Conservation (phyloP, 148 eudicot genomes). For the Chenopodium quinoa region DNA sequence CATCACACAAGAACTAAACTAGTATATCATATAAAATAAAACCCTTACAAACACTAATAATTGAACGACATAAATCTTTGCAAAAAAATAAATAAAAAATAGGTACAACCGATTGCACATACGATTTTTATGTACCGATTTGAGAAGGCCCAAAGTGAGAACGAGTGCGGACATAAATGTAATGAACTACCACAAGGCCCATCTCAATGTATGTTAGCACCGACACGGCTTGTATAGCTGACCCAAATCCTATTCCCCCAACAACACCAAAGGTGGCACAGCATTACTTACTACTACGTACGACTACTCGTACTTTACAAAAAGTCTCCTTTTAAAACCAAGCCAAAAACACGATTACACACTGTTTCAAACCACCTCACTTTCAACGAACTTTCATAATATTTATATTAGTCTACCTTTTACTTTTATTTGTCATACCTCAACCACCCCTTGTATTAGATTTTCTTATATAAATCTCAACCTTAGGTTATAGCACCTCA, state of each 20-base stretch:
- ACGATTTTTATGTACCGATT: too few relatives aligned
- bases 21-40: too few relatives aligned
- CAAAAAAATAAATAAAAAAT: too few relatives aligned
- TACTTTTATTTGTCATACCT: background rate
- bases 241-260: background rate
- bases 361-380: background rate
- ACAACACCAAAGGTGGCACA: background rate
- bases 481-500: background rate
- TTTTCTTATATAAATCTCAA: slow-evolving; percentile 23
- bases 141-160: background rate
- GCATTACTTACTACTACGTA: background rate
- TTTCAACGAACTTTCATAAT: slow-evolving; percentile 19
- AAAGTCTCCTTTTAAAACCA: background rate
- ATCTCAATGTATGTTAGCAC: background rate
- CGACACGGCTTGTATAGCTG: background rate
- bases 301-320: background rate
- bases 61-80: too few relatives aligned
- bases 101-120: too few relatives aligned
- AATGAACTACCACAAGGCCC: background rate
- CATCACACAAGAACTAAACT: too few relatives aligned
- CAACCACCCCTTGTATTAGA: background rate
- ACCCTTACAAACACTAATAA: too few relatives aligned
- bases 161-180: too few relatives aligned
- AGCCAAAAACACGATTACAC: slow-evolving; percentile 18
- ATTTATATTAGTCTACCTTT: background rate